Evolutionary conservation across 1,284 basidiomycete genomes (phyloP), one percentile per base, ranked within the genome.

Genomic region (Paramarasmius palmivorus): DNA sequence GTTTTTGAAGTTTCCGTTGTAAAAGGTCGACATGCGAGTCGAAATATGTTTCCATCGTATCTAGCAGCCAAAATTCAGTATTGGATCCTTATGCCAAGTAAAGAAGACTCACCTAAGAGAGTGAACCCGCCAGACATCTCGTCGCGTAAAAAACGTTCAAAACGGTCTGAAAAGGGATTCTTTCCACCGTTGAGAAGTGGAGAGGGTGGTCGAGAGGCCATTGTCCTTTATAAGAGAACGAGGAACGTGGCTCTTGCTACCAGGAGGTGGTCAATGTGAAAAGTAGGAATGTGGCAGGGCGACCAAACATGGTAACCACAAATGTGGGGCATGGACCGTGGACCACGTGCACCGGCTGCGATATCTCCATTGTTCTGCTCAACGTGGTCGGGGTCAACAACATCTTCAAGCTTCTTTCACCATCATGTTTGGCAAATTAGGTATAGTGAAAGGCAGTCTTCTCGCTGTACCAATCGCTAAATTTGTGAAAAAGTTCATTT

Each of bases 1-100:
- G 92, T 54, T 90, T 93, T 69, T 92, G 88, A 32, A 95, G 81
- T 53, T 86, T 85, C 36, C 95, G 85, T 65, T 96, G 93, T 35
- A 95, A 75, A 1, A 97, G 81, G 69, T 97, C 95, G 57, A 97
- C 76, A 59, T 92, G 86, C 2, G 94, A 93, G 71, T 96, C 93
- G 63, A 91, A 92, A 66, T 87, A 94, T 1, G 92, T 94, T 68
- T 94, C 91, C 69, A 93, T 75, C n/a, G 90, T 92, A 66, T 92
- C 90, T 90, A 26, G 10, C 4, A 2, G 6, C 29, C 29, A 6
- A 12, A 6, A 6, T 5, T 25, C 14, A n/a, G 20, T 23, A 25
- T 44, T 6, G 8, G 22, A 15, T 12, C 19, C 2, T 44, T 22
- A 23, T 17, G 7, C 17, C 14, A 10, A 12, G 25, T 17, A 32